Evolutionary conservation across 208 protist species (phyloP), one percentile per base, ranked within the genome.

Genomic region (Trypanosoma rangeli): DNA sequence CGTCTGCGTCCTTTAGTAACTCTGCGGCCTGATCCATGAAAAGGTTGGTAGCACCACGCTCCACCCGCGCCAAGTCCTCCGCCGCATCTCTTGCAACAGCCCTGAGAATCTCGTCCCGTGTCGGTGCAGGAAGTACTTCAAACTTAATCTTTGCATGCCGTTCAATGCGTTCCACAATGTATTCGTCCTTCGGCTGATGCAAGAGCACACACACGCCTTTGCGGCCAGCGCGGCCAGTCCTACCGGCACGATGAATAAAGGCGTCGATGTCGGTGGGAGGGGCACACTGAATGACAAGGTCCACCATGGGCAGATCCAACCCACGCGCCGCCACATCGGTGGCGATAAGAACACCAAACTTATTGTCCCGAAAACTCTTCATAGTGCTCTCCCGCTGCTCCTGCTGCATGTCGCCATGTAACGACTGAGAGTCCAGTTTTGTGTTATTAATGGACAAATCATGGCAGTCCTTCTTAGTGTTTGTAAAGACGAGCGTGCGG

Each of bases 171-270:
- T 95, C 87, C 58, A 97, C 88, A 60, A 94, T 72, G 74, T 92
- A 93, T 83, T 95, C 87, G 70, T 94, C 87, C 52, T 85, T 83
- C 28, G 80, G 83, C 68, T 93, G 82, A 78, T 97, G 91, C 18
- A 97, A 81, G 61, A 94, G 73, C 64, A 97, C 90, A 68, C 92
- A 97, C 16, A 97, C 88, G 52, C 92, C 92, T 54, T 90, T 93
- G 29, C 92, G 82, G 22, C 92, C 92, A 20, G 97, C 98, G 61
- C 98, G 86, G 22, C 97, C 98, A 0, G 98, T 99, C 70, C 98
- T 81, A 16, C 98, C 98, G 44, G 91, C 91, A 42, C 98, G 87
- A 84, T 99, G 98, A 55, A 99, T 93, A 74, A 99, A 99, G 60
- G 86, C 85, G 67, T 99, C 97, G 56, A 95, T 93, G 56, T 97